Conservation (phyloP, 192 early-diverging fungal genomes). For the Backusella tuberculispora region DNA sequence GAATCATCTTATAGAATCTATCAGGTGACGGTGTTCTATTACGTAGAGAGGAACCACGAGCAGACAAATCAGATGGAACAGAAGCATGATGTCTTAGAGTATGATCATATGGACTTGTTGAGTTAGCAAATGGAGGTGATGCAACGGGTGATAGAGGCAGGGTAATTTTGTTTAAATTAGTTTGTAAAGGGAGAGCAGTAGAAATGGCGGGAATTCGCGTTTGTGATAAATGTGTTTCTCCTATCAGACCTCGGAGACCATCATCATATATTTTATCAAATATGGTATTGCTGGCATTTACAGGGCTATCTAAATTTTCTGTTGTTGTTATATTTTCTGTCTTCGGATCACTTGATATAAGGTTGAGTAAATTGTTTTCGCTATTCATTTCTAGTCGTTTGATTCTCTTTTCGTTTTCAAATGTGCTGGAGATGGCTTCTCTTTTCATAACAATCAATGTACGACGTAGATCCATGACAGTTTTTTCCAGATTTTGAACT, state of each 20-base stretch:
- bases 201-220: not conserved
- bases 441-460: conserved; percentile 61
- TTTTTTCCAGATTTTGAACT: conserved; percentile 53
- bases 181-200: not conserved
- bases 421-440: conserved; percentile 34
- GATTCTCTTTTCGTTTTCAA: conserved; percentile 36
- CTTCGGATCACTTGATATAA: not conserved
- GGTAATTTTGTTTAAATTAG: not conserved
- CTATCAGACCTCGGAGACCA: conserved; percentile 38
- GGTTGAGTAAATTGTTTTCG: not conserved
- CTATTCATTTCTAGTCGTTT: conserved; percentile 17
- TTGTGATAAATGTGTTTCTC: conserved; percentile 9
- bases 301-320: conserved; percentile 29
- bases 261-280: conserved; percentile 47
- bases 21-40: conserved; percentile 40
- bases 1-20: conserved; percentile 38
- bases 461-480: conserved; percentile 52
- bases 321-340: not conserved
- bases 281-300: conserved; percentile 38
- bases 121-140: conserved; percentile 8
- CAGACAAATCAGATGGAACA: not conserved
- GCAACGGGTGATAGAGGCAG: conserved; percentile 12
- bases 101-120: conserved; percentile 7
- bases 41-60: not conserved
- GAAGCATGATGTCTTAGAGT: not conserved